Conservation (phyloP, 2,329 filamentous ascomycete species). For the Ceratocystis cubensis region DNA sequence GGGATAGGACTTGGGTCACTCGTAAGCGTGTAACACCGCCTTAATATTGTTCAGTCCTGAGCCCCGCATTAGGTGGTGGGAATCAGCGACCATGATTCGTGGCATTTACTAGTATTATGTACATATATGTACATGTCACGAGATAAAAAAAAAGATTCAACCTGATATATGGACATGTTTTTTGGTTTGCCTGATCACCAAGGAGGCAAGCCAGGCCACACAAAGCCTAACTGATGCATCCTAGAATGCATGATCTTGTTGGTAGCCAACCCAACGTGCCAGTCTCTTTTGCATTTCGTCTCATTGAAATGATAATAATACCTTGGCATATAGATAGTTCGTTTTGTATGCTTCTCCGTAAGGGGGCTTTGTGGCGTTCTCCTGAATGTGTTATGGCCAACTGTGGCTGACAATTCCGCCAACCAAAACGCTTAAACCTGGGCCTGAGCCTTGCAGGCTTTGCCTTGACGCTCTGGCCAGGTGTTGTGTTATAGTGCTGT, state of each 20-base stretch:
- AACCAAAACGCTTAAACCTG: neutral
- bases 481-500: slow-evolving; percentile 1
- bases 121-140: no score
- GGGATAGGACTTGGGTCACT: neutral
- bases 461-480: neutral
- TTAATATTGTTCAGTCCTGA: neutral
- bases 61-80: neutral
- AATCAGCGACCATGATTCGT: neutral
- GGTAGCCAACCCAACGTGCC: no score
- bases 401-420: slow-evolving; percentile 4
- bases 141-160: no score
- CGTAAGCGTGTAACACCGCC: neutral
- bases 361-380: neutral
- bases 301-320: neutral
- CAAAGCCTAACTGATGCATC: no score
- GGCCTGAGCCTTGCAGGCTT: neutral
- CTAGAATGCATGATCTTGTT: no score
- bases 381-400: neutral
- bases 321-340: neutral
- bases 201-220: no score
- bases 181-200: no score
- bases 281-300: no score
- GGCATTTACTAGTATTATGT: neutral
- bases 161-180: no score
- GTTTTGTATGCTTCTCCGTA: neutral